phyloP scores from a whole-genome alignment of 2,329 filamentous ascomycete species.

The Dothideomycetidae sp. region DNA sequence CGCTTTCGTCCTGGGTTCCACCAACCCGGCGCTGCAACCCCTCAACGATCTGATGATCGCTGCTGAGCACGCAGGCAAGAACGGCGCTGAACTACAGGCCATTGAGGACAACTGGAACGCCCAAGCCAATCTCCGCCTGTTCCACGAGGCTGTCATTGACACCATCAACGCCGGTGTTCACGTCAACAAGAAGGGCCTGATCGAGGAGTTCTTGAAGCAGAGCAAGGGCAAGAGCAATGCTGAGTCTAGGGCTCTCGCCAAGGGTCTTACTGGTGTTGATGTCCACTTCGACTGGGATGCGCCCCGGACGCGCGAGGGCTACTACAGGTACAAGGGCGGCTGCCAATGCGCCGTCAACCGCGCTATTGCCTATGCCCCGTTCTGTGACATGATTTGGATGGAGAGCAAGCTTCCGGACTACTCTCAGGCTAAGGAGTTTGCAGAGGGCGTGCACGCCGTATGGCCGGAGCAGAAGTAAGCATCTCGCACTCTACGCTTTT shows the following conservation, averaged over 20 bases:
- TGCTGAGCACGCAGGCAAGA: slow-evolving; percentile 71
- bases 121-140: slow-evolving; percentile 70
- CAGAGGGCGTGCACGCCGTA: slow-evolving; percentile 79
- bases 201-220: slow-evolving; percentile 50
- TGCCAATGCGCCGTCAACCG: slow-evolving; percentile 85
- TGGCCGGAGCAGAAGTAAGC: slow-evolving; percentile 92
- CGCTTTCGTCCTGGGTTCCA: slow-evolving; percentile 77
- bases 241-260: slow-evolving; percentile 69
- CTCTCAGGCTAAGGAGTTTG: slow-evolving; percentile 82
- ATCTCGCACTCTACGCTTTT: background rate
- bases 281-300: slow-evolving; percentile 91
- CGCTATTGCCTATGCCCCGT: slow-evolving; percentile 81
- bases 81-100: slow-evolving; percentile 64
- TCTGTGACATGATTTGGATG: slow-evolving; percentile 73
- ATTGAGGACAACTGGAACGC: slow-evolving; percentile 82
- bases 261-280: slow-evolving; percentile 60
- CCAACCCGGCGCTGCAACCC: slow-evolving; percentile 70
- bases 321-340: slow-evolving; percentile 83
- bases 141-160: slow-evolving; percentile 77
- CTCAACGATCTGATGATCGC: slow-evolving; percentile 83
- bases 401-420: slow-evolving; percentile 94
- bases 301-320: slow-evolving; percentile 86
- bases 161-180: slow-evolving; percentile 57
- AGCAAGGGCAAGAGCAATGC: slow-evolving; percentile 72
- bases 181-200: slow-evolving; percentile 53